phyloP scores from a whole-genome alignment of 2,329 filamentous ascomycete genomes.

The Aureobasidium leucospermi region DNA sequence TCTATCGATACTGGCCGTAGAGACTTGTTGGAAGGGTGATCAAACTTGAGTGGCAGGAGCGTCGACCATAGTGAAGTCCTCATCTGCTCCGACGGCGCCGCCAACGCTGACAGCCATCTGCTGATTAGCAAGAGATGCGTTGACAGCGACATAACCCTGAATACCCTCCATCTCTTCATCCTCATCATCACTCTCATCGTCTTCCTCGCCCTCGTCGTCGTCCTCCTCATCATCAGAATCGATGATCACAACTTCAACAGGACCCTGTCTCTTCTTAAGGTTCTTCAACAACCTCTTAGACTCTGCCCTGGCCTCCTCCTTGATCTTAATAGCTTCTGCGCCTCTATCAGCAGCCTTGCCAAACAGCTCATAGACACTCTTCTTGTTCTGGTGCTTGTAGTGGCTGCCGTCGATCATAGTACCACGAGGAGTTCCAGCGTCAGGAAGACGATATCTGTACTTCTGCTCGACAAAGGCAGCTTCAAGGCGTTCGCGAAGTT shows the following conservation, averaged over 20 bases:
- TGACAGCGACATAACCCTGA: neutral
- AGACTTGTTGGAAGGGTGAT: too few species aligned
- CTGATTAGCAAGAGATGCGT: too few species aligned
- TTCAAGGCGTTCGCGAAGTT: neutral
- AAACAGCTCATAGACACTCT: neutral
- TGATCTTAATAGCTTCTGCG: neutral
- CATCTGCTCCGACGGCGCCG: too few species aligned
- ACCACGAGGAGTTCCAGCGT: neutral
- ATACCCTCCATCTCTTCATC: conserved; percentile 4
- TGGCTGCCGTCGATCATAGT: neutral
- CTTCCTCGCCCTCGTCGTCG: conserved; percentile 1
- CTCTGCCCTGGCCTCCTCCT: neutral
- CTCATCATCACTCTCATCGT: neutral
- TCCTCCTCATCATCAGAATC: conserved; percentile 19
- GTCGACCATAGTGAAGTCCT: neutral
- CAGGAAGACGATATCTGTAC: conserved; percentile 12
- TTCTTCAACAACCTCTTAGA: neutral
- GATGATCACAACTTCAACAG: conserved; percentile 16
- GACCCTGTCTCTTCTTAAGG: neutral
- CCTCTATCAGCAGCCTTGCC: neutral
- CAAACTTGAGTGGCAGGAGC: neutral
- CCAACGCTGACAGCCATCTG: too few species aligned
- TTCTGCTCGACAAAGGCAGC: neutral
- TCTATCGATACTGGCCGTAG: too few species aligned
- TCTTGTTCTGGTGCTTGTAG: neutral